These are phyloP conservation scores for Cadophora sp. DNA, from an alignment of 2,329 filamentous ascomycete species.

Conservation along the genomic window DNA sequence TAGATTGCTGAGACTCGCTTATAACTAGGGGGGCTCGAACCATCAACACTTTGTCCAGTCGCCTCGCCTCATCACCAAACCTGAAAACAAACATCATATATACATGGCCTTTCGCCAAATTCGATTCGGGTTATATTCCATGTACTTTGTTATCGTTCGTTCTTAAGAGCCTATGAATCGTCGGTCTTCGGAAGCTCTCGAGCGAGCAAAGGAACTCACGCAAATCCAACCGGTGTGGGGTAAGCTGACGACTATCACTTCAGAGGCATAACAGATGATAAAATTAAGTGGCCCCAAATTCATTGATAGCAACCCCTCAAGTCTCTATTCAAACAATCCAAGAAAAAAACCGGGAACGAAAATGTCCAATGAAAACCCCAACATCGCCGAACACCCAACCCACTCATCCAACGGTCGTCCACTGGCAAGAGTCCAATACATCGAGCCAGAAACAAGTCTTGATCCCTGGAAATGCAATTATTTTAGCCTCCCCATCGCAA, in stretches of 20 bases:
- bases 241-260: background rate
- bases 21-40: no score
- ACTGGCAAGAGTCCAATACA: slow-evolving; percentile 12
- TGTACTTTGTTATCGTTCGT: background rate
- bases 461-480: slow-evolving; percentile 22
- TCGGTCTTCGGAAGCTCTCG: background rate
- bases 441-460: slow-evolving; percentile 17
- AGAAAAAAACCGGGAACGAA: no score
- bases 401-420: background rate
- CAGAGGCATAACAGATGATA: background rate
- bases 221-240: background rate
- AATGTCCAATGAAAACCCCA: background rate
- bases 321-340: no score
- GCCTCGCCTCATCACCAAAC: no score
- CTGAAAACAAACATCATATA: no score
- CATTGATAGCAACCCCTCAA: background rate
- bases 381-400: slow-evolving; percentile 7
- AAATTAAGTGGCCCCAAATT: background rate
- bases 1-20: no score
- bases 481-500: slow-evolving; percentile 7
- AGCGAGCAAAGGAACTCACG: background rate
- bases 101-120: no score
- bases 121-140: no score
- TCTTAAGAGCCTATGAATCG: background rate
- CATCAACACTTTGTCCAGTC: no score